These are phyloP conservation scores for Novymonas esmeraldas DNA, from an alignment of 208 protist genomes.

Conservation along the genomic window DNA sequence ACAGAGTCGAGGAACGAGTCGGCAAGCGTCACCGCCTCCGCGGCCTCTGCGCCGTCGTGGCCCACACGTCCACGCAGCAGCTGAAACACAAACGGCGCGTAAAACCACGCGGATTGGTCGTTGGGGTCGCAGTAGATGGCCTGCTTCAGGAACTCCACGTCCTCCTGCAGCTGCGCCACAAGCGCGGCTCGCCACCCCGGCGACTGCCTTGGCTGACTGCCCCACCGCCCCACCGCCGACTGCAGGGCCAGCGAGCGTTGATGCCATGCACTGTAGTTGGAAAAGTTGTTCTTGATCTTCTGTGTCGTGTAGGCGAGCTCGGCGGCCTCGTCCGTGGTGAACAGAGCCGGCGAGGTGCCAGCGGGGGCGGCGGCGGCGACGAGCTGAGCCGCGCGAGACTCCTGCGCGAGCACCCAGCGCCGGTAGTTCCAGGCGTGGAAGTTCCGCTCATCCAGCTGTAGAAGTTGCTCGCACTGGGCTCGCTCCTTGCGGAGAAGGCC, in stretches of 20 bases:
- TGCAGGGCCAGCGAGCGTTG: conserved; percentile 77
- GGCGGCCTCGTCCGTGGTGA: conserved; percentile 40
- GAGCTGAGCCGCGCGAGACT: conserved; percentile 26
- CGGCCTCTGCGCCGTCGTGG: background rate
- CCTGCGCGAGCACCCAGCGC: conserved; percentile 50
- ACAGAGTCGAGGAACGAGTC: conserved; percentile 43
- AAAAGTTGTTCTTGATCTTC: conserved; percentile 95
- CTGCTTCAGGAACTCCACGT: conserved; percentile 58
- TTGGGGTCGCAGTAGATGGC: conserved; percentile 89
- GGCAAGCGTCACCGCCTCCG: conserved; percentile 25
- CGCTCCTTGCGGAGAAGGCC: conserved; percentile 62
- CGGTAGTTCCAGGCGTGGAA: conserved; percentile 92
- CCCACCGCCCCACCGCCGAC: conserved; percentile 32
- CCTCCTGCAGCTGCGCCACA: conserved; percentile 42
- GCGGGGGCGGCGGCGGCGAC: background rate
- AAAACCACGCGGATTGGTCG: conserved; percentile 90
- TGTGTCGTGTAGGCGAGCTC: conserved; percentile 85
- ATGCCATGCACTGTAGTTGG: conserved; percentile 98
- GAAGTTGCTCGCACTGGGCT: conserved; percentile 67
- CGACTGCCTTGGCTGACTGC: background rate
- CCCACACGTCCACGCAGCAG: conserved; percentile 14
- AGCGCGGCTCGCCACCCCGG: background rate
- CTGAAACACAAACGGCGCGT: conserved; percentile 62
- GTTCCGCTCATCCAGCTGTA: conserved; percentile 88
- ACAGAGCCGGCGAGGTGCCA: conserved; percentile 10